Base-by-base conservation (phyloP, 139 green algal species). In the Chlamydomonas incerta region DNA sequence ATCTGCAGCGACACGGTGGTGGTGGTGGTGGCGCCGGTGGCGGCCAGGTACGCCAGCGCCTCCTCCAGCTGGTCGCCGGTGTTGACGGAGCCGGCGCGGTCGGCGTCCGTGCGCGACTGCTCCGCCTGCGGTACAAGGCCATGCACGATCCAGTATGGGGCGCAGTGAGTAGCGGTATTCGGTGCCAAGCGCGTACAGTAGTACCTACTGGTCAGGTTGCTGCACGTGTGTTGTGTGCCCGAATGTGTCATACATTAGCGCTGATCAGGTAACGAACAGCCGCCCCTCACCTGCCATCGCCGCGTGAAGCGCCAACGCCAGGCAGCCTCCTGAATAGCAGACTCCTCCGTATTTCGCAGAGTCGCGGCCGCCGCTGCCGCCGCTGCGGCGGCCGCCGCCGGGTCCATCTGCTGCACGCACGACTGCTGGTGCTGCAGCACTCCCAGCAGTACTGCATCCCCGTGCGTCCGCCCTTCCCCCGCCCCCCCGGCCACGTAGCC, bases 291-390 rank as follows among this genome's bases (percentile, higher is more conserved):
- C 41, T 92, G 82, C 89, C 91, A 94, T 21, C 89, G 82, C 35
- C 86, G 82, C 20, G 89, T 80, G 75, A 94, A 93, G 33, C 89
- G 87, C 91, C 91, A 94, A 20, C 88, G 82, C 91, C 91, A 94
- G 0, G 91, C 91, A 0, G 88, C 89, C 21, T 86, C 77, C 46
- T 65, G 77, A 1, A 87, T 66, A 33, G 85, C 81, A 20, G 84
- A 80, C n/a, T 92, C 90, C 0, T 87, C 71, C 13, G 88, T 68
- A n/a, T 72, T 0, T 33, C 80, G 34, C 74, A 31, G 21, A 24
- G 65, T 58, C 68, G 37, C 62, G 6, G 55, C 72, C 1, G 33
- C 52, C 33, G 58, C 57, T 20, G n/a, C 81, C 29, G 70, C 52
- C 37, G 60, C 31, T 58, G 37, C 65, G 34, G 31, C 50, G 67